These are phyloP conservation scores for Prunus campanulata DNA, from an alignment of 306 rosid genomes.

Conservation along the genomic window DNA sequence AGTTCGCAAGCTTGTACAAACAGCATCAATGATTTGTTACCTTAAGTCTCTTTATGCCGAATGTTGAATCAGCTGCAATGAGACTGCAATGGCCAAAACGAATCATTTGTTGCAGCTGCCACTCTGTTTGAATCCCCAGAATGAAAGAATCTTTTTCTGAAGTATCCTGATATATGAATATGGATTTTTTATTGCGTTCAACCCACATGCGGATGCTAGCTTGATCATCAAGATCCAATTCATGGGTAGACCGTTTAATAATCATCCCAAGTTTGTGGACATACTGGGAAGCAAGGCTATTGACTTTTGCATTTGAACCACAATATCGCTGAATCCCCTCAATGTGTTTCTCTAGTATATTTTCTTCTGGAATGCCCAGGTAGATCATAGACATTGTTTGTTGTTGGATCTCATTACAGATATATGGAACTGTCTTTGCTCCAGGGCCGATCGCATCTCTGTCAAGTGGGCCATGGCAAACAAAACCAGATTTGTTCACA, in stretches of 20 bases:
- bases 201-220: slow-evolving; percentile 96
- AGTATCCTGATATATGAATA: slow-evolving; percentile 78
- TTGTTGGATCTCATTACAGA: slow-evolving; percentile 91
- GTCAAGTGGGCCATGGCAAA: slow-evolving; percentile 96
- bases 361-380: slow-evolving; percentile 93
- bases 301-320: slow-evolving; percentile 73
- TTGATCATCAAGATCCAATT: slow-evolving; percentile 90
- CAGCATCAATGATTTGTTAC: slow-evolving; percentile 34
- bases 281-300: slow-evolving; percentile 84
- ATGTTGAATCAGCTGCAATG: slow-evolving; percentile 84
- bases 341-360: slow-evolving; percentile 88
- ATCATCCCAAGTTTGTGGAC: slow-evolving; percentile 96
- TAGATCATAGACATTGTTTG: slow-evolving; percentile 98
- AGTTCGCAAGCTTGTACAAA: neutral
- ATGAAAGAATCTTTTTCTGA: slow-evolving; percentile 79
- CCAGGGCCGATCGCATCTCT: slow-evolving; percentile 96
- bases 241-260: slow-evolving; percentile 85
- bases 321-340: slow-evolving; percentile 88
- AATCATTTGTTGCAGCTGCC: slow-evolving; percentile 95
- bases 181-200: slow-evolving; percentile 76
- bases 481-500: slow-evolving; percentile 80
- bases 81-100: slow-evolving; percentile 87
- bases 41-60: slow-evolving; percentile 88
- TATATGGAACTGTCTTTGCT: slow-evolving; percentile 79
- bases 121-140: slow-evolving; percentile 95